phyloP scores from a whole-genome alignment of 2,329 filamentous ascomycete genomes.

The Pseudogymnoascus sp. region DNA sequence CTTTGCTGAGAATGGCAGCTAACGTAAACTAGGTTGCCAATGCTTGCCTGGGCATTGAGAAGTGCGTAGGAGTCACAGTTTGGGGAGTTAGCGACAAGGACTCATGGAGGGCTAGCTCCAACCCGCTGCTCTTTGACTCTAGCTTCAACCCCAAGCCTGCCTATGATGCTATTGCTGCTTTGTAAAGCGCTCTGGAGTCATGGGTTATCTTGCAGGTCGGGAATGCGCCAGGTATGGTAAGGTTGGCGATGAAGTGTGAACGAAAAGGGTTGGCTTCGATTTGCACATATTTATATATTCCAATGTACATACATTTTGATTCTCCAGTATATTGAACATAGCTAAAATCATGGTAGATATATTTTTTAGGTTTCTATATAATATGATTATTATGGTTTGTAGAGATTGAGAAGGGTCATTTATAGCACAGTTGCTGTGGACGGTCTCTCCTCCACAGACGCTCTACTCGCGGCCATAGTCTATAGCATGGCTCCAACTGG shows the following conservation, averaged over 20 bases:
- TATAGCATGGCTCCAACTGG: background rate
- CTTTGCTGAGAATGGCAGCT: background rate
- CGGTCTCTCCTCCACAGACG: background rate
- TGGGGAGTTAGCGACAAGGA: slow-evolving; percentile 41
- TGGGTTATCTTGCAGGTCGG: background rate
- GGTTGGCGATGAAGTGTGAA: background rate
- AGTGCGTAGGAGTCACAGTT: slow-evolving; percentile 29
- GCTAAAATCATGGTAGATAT: background rate
- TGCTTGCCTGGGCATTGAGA: slow-evolving; percentile 24
- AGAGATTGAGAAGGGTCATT: background rate
- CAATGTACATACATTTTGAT: slow-evolving; percentile 3
- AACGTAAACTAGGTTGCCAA: slow-evolving; percentile 16
- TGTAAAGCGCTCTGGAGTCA: background rate
- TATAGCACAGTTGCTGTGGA: background rate
- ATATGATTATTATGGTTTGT: background rate
- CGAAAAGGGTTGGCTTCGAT: background rate
- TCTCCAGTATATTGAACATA: background rate
- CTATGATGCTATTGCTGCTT: slow-evolving; percentile 32
- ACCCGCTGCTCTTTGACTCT: slow-evolving; percentile 46
- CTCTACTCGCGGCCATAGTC: background rate
- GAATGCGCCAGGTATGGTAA: background rate
- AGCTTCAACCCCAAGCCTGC: slow-evolving; percentile 43
- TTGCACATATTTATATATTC: background rate
- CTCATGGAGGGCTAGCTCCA: slow-evolving; percentile 41
- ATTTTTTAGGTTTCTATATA: background rate